A percentile compares a stretch with the other conserved stretches of the same genome.
Evolutionary conservation across 78 protist genomes (phyloP).

Genomic region (Mantamonas sphyraenae): DNA sequence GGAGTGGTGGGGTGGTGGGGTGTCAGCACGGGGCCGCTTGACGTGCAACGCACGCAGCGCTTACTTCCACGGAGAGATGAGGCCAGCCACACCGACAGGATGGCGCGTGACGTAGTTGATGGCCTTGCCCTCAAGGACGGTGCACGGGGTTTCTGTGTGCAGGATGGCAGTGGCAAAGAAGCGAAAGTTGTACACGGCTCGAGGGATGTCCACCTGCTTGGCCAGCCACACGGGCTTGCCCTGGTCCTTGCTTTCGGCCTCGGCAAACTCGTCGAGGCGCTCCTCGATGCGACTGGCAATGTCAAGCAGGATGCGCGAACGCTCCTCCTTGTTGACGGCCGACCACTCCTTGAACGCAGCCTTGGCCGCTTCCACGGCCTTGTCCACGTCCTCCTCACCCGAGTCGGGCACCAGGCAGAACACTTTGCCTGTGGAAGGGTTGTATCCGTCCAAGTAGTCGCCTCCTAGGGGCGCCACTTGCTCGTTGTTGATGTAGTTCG

Average conservation of each 20-base stretch:
- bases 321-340: slow-evolving; percentile 12
- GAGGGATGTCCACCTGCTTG: slow-evolving; percentile 44
- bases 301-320: slow-evolving; percentile 37
- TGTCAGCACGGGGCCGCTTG: no score
- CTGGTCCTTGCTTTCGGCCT: slow-evolving; percentile 50
- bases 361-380: slow-evolving; percentile 66
- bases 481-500: slow-evolving; percentile 56
- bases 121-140: no score
- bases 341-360: slow-evolving; percentile 66
- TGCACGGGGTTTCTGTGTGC: slow-evolving; percentile 9
- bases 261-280: slow-evolving; percentile 41
- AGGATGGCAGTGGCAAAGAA: slow-evolving; percentile 61
- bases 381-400: slow-evolving; percentile 51
- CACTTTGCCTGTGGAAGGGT: slow-evolving; percentile 41
- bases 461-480: slow-evolving; percentile 13
- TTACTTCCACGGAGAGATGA: slow-evolving; percentile 92
- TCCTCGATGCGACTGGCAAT: slow-evolving; percentile 69
- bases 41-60: no score
- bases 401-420: slow-evolving; percentile 29
- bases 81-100: slow-evolving; percentile 77
- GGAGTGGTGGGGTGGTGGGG: no score
- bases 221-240: slow-evolving; percentile 67
- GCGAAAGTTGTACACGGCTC: slow-evolving; percentile 45
- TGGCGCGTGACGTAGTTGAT: slow-evolving; percentile 45
- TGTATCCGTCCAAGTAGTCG: slow-evolving; percentile 20